These are phyloP conservation scores for Boletus semigastroideus DNA, from an alignment of 1,284 basidiomycete species.

Conservation along the genomic window DNA sequence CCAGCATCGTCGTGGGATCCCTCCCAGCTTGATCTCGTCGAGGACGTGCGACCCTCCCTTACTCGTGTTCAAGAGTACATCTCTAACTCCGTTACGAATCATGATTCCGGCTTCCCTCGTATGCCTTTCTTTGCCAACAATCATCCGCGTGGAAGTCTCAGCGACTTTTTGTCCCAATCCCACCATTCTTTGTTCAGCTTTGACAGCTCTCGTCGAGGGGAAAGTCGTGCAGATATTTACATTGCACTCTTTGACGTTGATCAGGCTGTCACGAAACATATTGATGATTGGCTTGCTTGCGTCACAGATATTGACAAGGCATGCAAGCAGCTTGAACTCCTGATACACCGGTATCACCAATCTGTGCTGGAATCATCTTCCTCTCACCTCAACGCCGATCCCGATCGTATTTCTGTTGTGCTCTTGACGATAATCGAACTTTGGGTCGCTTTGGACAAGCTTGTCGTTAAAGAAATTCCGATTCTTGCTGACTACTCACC, in stretches of 20 bases:
- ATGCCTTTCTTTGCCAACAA: not conserved
- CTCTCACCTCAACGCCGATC: not conserved
- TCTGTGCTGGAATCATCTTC: too few species aligned
- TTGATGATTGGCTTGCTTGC: not conserved
- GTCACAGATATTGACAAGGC: not conserved
- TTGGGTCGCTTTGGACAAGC: not conserved
- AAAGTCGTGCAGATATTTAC: not conserved
- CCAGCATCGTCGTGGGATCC: not conserved
- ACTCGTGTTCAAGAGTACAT: not conserved
- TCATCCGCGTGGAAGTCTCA: not conserved
- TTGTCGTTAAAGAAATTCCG: not conserved
- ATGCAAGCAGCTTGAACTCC: not conserved
- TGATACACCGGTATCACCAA: not conserved
- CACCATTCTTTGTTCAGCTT: too few species aligned
- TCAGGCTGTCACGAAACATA: too few species aligned
- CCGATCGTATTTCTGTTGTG: not conserved
- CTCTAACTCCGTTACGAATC: not conserved
- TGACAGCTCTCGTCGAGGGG: too few species aligned
- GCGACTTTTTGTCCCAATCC: not conserved
- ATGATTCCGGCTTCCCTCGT: not conserved
- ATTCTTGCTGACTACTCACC: not conserved
- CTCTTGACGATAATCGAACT: not conserved
- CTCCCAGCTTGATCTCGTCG: not conserved
- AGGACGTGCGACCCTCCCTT: not conserved
- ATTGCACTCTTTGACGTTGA: not conserved